phyloP scores from a whole-genome alignment of 179 eudicot species.

The Sideroxylon spinosum region DNA sequence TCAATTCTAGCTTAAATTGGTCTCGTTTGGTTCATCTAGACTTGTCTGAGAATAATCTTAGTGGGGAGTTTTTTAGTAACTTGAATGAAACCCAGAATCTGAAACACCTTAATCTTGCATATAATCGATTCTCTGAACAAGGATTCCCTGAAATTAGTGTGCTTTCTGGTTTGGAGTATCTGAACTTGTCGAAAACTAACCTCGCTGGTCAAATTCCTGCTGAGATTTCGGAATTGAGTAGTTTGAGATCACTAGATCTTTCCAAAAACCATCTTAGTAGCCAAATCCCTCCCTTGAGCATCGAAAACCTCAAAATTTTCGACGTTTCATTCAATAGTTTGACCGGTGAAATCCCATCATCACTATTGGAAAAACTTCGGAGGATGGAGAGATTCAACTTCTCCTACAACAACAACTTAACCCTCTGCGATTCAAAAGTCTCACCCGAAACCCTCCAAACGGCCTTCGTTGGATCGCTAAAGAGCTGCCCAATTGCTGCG shows the following conservation, averaged over 20 bases:
- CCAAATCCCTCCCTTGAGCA: constrained; percentile 33
- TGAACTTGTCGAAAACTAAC: constrained; percentile 45
- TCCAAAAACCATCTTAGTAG: constrained; percentile 41
- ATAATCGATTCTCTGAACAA: constrained; percentile 44
- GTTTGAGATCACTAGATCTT: constrained; percentile 44
- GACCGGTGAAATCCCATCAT: constrained; percentile 41
- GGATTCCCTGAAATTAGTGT: constrained; percentile 29
- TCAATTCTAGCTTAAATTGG: constrained; percentile 41
- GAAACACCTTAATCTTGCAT: constrained; percentile 52
- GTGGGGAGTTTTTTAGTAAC: constrained; percentile 38
- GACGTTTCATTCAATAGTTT: constrained; percentile 56
- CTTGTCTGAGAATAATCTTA: constrained; percentile 49
- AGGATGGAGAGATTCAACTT: constrained; percentile 55
- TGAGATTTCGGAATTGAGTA: constrained; percentile 28
- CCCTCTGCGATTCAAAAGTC: constrained; percentile 37
- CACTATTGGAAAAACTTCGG: constrained; percentile 34
- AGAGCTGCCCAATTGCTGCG: constrained; percentile 61
- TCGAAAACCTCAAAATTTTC: constrained; percentile 33
- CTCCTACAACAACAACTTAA: constrained; percentile 58
- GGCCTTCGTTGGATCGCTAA: constrained; percentile 45
- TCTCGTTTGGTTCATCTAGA: constrained; percentile 47
- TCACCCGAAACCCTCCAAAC: constrained; percentile 30
- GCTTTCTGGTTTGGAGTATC: constrained; percentile 41
- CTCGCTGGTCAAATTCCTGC: constrained; percentile 41
- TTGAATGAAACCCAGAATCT: constrained; percentile 39